These are phyloP conservation scores for Ambrosia hybrid DNA, from an alignment of 140 eudicot species.

Conservation along the genomic window DNA sequence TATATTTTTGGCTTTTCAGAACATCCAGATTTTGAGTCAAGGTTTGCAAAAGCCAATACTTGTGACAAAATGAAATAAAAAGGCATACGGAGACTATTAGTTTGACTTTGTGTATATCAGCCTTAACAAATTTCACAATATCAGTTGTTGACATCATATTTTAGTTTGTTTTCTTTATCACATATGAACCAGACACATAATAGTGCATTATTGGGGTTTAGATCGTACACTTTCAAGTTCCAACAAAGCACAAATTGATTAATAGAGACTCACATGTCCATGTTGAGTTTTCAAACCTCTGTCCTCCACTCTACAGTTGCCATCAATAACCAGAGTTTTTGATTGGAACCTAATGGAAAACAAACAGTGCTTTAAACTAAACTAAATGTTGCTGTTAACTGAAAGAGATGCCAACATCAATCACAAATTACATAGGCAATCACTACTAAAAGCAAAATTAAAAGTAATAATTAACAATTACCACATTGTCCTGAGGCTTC, in stretches of 20 bases:
- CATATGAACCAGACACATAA: background rate
- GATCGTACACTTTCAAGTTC: conserved; percentile 4
- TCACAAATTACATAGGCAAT: conserved; percentile 3
- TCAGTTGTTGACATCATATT: conserved; percentile 3
- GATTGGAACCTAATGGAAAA: conserved; percentile 73
- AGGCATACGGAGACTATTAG: background rate
- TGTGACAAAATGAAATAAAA: conserved; percentile 15
- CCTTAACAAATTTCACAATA: background rate
- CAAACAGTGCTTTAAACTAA: background rate
- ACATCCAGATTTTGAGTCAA: background rate
- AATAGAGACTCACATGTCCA: conserved; percentile 77
- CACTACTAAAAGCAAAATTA: background rate
- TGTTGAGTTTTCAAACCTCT: conserved; percentile 96
- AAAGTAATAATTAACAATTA: conserved; percentile 24
- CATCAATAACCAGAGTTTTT: conserved; percentile 94
- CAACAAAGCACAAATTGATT: background rate
- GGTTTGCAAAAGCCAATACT: conserved; percentile 11
- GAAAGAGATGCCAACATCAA: background rate
- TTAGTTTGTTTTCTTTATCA: background rate
- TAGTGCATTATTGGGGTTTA: background rate
- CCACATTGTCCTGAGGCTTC: conserved; percentile 96
- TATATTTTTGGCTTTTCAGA: conserved; percentile 3
- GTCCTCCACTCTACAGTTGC: conserved; percentile 99
- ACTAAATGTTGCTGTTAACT: conserved; percentile 6
- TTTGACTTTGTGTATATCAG: background rate